Percentiles rank a stretch among this genome's conserved stretches.
Conservation (phyloP, 2,329 filamentous ascomycete genomes). For the Colletotrichum melonis region DNA sequence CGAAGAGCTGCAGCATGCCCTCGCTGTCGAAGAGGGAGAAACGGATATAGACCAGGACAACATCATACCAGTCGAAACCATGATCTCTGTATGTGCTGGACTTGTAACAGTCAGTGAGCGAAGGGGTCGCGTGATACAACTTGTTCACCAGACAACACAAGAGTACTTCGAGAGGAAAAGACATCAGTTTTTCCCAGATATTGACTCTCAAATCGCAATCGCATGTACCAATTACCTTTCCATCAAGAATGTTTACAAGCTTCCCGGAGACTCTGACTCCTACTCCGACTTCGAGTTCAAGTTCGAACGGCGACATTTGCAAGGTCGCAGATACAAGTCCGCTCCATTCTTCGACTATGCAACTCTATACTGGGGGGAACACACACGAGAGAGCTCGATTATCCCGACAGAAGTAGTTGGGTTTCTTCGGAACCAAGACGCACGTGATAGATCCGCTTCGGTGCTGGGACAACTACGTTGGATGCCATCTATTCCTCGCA, state of each 20-base stretch:
- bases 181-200: not conserved
- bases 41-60: not conserved
- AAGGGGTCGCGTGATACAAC: not conserved
- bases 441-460: too few relatives aligned
- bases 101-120: not conserved
- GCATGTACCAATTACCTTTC: not conserved
- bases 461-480: too few relatives aligned
- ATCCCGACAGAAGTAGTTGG: too few relatives aligned
- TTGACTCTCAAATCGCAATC: rapidly evolving
- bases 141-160: not conserved
- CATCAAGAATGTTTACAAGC: not conserved
- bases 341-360: too few relatives aligned
- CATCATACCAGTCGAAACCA: not conserved
- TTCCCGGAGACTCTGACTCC: too few relatives aligned
- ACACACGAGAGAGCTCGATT: too few relatives aligned
- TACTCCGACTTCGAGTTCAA: too few relatives aligned
- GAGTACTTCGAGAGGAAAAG: not conserved
- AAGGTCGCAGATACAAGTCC: too few relatives aligned
- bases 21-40: not conserved
- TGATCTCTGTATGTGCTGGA: not conserved
- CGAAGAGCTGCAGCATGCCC: not conserved
- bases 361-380: too few relatives aligned
- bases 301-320: too few relatives aligned
- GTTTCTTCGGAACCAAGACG: too few relatives aligned
- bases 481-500: too few relatives aligned